Conservation (phyloP, 2,329 filamentous ascomycete species). For the Aureobasidium lini region DNA sequence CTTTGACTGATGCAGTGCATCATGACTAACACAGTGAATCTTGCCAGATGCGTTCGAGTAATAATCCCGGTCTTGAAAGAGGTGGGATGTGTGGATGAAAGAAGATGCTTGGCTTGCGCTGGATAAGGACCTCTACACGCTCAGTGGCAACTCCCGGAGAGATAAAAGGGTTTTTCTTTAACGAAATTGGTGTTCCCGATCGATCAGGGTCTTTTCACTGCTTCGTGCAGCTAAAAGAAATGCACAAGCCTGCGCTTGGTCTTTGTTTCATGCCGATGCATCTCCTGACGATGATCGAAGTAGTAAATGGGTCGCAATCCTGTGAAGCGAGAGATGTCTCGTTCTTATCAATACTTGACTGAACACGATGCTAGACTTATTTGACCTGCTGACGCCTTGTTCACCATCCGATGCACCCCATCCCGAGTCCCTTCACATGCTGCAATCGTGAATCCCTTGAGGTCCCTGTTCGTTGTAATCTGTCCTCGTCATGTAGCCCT, state of each 20-base stretch:
- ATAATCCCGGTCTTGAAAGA: too few species aligned
- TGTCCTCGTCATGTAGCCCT: conserved; percentile 61
- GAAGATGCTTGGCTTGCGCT: neutral
- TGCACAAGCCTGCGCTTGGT: neutral
- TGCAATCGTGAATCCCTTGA: conserved; percentile 53
- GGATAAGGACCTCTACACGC: neutral
- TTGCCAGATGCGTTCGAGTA: too few species aligned
- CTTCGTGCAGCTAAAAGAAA: neutral
- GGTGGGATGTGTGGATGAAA: too few species aligned
- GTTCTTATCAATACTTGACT: neutral
- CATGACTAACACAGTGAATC: too few species aligned
- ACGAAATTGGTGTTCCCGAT: neutral
- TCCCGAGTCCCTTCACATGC: neutral
- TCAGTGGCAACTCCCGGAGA: neutral
- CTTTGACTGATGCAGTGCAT: too few species aligned
- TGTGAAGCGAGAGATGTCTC: neutral
- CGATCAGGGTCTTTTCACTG: neutral
- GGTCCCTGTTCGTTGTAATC: conserved; percentile 64
- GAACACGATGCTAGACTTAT: neutral
- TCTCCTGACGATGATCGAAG: neutral
- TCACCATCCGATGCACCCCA: neutral
- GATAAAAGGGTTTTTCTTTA: neutral
- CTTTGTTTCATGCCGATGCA: neutral
- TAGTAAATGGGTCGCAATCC: neutral
- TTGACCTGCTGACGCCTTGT: neutral